Percentiles rank a stretch among this genome's conserved stretches.
These are phyloP conservation scores for Mortierella sp. DNA, from an alignment of 371 early-diverging fungal genomes.

Conservation along the genomic window DNA sequence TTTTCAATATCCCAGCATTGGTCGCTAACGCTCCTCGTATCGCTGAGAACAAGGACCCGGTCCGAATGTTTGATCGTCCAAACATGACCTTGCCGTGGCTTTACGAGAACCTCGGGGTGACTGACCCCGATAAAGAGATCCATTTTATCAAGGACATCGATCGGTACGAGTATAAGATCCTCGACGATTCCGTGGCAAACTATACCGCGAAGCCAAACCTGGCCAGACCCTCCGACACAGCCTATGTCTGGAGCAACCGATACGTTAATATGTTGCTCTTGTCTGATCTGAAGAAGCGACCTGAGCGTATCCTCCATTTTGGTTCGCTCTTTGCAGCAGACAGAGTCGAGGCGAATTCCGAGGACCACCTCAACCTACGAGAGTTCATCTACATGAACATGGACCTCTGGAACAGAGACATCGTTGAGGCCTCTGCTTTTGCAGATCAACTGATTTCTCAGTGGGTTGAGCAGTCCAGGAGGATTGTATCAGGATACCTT, in stretches of 20 bases:
- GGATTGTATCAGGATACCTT: conserved; percentile 56
- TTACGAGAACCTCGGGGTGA: conserved; percentile 23
- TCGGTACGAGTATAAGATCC: conserved; percentile 63
- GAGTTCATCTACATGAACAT: conserved; percentile 54
- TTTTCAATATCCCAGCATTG: conserved; percentile 58
- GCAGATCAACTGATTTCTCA: conserved; percentile 54
- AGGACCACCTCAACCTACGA: conserved; percentile 52
- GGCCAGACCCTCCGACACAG: too few species aligned
- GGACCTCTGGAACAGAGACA: conserved; percentile 61
- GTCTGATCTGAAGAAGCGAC: conserved; percentile 54
- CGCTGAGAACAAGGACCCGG: conserved; percentile 26
- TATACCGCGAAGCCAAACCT: conserved; percentile 15
- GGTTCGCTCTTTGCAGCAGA: conserved; percentile 67
- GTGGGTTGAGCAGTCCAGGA: conserved; percentile 17
- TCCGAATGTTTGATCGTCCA: conserved; percentile 41
- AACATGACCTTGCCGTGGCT: conserved; percentile 40
- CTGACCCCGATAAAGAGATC: conserved; percentile 53
- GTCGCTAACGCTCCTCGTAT: conserved; percentile 20
- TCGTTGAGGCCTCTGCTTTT: conserved; percentile 53
- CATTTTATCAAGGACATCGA: conserved; percentile 60
- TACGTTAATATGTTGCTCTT: conserved; percentile 24
- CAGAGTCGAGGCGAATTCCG: conserved; percentile 60
- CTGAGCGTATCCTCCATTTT: conserved; percentile 61
- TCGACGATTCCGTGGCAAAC: conserved; percentile 53
- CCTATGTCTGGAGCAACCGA: background rate